Evolutionary conservation across 345 rosid genomes (phyloP), one percentile per base, ranked within the genome.

Genomic region (Hypericum androsaemum): DNA sequence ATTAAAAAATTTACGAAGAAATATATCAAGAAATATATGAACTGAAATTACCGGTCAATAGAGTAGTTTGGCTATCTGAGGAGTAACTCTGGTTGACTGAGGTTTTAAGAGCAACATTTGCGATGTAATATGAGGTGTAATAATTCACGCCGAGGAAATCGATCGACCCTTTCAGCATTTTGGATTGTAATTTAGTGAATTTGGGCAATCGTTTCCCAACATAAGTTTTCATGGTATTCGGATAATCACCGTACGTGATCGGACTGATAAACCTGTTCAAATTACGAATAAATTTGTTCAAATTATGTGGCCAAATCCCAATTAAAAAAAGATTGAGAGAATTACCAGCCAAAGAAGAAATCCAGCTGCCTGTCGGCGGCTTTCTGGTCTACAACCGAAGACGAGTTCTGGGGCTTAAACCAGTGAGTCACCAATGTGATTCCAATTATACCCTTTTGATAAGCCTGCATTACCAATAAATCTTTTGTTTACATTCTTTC

Each of bases 71-170:
- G 32, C 32, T 22, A 22, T 22, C 32, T 22, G 32, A 22, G 32
- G 32, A 22, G 32, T 22, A 22, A 22, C 32, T 22, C 32, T 22
- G 32, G 32, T 22, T 22, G 32, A 22, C 32, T 1, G 32, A 1
- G 1, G 32, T 22, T 4, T 22, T 22, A 22, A 22, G 10, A 15
- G 37, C 41, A 22, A 14, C 6, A 15, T 15, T 11, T 5, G 48
- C 22, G 8, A 43, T 50, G 43, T 50, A 63, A 7, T 8, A 7
- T 8, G 61, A 36, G 5, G 67, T 48, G 6, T 63, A 56, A 51
- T 56, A 56, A 41, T 63, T 50, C 6, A 43, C n/a, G 8, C 56
- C 61, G 36, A 63, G 22, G 43, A 55, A 63, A 56, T 63, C 67
- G 6, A 35, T 8, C 0, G 61, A 56, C 14, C 61, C 56, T n/a